These are phyloP conservation scores for Candida ovalis DNA, from an alignment of 805 yeast species.

Conservation along the genomic window DNA sequence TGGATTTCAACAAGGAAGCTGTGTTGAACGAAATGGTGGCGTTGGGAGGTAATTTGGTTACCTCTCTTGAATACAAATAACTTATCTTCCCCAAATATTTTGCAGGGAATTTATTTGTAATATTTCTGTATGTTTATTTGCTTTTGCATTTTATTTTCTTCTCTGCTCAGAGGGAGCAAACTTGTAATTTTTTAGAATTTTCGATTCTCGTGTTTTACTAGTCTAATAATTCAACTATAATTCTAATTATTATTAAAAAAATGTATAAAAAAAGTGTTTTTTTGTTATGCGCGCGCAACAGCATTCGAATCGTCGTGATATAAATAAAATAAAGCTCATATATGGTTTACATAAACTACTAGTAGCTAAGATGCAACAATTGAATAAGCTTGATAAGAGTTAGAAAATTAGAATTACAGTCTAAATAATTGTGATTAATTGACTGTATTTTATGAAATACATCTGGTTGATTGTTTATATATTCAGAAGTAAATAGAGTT, in stretches of 20 bases:
- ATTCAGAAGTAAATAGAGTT: neutral
- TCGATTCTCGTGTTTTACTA: neutral
- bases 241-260: neutral
- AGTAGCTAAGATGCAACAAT: too few species aligned
- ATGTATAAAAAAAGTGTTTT: too few species aligned
- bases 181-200: neutral
- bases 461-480: too few species aligned
- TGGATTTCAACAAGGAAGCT: constrained; percentile 66
- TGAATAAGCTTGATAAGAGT: too few species aligned
- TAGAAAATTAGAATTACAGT: too few species aligned
- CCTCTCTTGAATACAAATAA: constrained; percentile 22
- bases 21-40: constrained; percentile 67
- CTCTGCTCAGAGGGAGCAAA: neutral
- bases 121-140: neutral
- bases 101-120: too few species aligned
- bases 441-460: too few species aligned
- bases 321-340: too few species aligned
- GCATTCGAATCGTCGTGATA: too few species aligned
- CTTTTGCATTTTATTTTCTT: neutral
- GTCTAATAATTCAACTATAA: neutral
- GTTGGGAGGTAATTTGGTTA: constrained; percentile 63
- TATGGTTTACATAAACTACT: too few species aligned
- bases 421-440: too few species aligned
- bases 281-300: too few species aligned
- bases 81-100: neutral